These are phyloP conservation scores for Chaetomiaceae sp. DNA, from an alignment of 2,329 filamentous ascomycete genomes.

Conservation along the genomic window DNA sequence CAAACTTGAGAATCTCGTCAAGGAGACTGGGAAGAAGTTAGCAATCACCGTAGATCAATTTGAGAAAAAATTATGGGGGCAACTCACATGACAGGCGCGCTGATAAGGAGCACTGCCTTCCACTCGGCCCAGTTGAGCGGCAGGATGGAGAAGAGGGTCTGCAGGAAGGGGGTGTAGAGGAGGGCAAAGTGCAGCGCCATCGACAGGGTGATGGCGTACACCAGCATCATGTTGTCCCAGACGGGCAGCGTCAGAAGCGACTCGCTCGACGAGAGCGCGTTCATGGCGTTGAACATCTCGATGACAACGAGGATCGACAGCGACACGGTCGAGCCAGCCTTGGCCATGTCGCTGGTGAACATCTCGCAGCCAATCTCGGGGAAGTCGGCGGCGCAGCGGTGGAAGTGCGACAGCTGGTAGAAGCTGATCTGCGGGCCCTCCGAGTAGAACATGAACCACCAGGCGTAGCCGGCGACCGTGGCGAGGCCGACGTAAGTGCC, in stretches of 20 bases:
- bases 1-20: conserved; percentile 74
- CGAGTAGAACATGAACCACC: conserved; percentile 98
- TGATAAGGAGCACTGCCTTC: conserved; percentile 84
- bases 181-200: conserved; percentile 95
- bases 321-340: conserved; percentile 87
- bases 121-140: conserved; percentile 82
- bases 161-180: conserved; percentile 84
- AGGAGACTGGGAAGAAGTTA: conserved; percentile 52
- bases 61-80: neutral
- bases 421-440: conserved; percentile 88
- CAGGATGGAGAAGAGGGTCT: conserved; percentile 82
- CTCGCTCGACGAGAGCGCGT: conserved; percentile 91
- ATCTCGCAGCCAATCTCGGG: conserved; percentile 87
- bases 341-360: conserved; percentile 79
- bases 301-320: conserved; percentile 91
- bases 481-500: conserved; percentile 91
- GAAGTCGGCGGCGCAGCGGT: conserved; percentile 81
- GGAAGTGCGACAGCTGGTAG: conserved; percentile 85
- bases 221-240: conserved; percentile 98
- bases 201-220: conserved; percentile 86
- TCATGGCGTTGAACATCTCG: conserved; percentile 99
- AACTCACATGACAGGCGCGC: conserved; percentile 85
- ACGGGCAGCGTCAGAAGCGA: conserved; percentile 86
- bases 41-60: conserved; percentile 21
- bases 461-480: conserved; percentile 95